Base-by-base conservation (phyloP, 495 filamentous ascomycete species). In the Aspergillus heteromorphus region DNA sequence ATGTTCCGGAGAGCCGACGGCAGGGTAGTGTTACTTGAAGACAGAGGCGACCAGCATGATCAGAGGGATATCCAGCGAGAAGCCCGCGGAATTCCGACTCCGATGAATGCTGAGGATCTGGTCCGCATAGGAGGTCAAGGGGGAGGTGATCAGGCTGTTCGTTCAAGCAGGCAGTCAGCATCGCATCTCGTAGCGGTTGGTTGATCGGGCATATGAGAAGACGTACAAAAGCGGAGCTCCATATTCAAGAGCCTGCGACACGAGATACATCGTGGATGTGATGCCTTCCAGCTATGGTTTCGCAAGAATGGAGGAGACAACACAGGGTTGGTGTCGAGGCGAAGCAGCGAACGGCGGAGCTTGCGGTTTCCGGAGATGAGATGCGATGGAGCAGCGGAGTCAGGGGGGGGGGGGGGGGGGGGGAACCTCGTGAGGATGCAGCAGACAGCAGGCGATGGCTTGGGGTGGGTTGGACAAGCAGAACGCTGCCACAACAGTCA, bases 11-110 rank as follows among this genome's bases (percentile, higher is more conserved):
- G 20, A 19, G 5, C 29, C 9, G 17, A 11, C 14, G 11, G 10
- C 30, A 19, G 1, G 25, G 13, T 14, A 4, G 45, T 66, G 82
- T 61, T 73, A 95, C 87, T 95, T 93, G 23, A 96, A 73, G 50
- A 97, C 84, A 9, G 91, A 96, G 13, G 93, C 87, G 40, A 95
- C 83, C 23, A 98, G 88, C 93, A 98, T 98, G 59, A 98, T 98
- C 56, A 97, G 69, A 5, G 93, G 95, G 42, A 96, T 98, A 66
- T 98, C 88, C 40, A 85, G 70, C 9, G 86, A 88, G 75, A 98
- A 98, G 31, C 93, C 93, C 17, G 87, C 88, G 41, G 91, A 96
- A 27, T 84, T 89, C 64, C 86, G 86, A 27, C 70, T 80, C 58
- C 83, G 80, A 66, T 96, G 83, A 72, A 98, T 97, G 64, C 86